Evolutionary conservation across 352 stramenopile genomes (phyloP).

Genomic region (Phytophthora pistaciae): DNA sequence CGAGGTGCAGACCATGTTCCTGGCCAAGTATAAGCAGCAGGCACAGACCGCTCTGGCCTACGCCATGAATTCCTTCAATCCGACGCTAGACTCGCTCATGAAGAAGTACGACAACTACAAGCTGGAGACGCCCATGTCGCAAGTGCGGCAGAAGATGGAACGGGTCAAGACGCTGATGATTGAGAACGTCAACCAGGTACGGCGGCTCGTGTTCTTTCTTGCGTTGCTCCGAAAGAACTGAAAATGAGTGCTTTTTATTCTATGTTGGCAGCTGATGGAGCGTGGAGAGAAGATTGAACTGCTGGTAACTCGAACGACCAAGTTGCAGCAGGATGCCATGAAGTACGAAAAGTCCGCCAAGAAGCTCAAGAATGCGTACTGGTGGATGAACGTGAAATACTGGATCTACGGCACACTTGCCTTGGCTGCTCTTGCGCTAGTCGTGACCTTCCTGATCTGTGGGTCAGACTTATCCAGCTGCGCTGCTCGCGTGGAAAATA

Average conservation of each 20-base stretch:
- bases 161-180: constrained; percentile 99
- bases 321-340: constrained; percentile 96
- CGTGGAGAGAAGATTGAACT: constrained; percentile 98
- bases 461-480: constrained; percentile 79
- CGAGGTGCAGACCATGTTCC: constrained; percentile 73
- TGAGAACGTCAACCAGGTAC: constrained; percentile 97
- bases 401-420: constrained; percentile 67
- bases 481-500: constrained; percentile 46
- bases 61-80: constrained; percentile 68
- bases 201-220: neutral
- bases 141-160: constrained; percentile 96
- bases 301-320: constrained; percentile 86
- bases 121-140: constrained; percentile 77
- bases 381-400: constrained; percentile 90
- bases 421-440: constrained; percentile 63
- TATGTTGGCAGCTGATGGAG: constrained; percentile 89
- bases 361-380: constrained; percentile 92
- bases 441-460: constrained; percentile 78
- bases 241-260: constrained; percentile 2
- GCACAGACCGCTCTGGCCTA: constrained; percentile 78
- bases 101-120: constrained; percentile 90
- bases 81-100: constrained; percentile 71
- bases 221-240: neutral
- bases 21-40: constrained; percentile 70
- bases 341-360: constrained; percentile 96